Percentiles rank a stretch among this genome's conserved stretches.
Conservation (phyloP, 306 rosid species). For the Prinsepia uniflora region DNA sequence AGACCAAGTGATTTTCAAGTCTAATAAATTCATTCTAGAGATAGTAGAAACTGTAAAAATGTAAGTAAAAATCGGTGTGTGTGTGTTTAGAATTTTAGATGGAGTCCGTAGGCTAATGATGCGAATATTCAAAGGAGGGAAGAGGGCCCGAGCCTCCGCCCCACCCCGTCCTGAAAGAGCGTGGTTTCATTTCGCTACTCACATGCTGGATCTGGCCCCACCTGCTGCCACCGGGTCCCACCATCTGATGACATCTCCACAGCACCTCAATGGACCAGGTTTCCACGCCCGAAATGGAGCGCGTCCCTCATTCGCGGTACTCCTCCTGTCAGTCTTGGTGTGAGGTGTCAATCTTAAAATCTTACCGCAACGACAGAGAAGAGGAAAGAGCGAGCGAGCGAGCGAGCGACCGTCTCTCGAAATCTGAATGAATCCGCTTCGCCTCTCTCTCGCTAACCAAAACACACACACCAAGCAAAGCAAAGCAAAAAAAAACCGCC, state of each 20-base stretch:
- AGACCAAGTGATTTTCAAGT: background rate
- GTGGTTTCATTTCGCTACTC: conserved; percentile 2
- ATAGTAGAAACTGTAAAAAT: background rate
- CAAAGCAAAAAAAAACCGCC: conserved; percentile 4
- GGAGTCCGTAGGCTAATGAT: conserved; percentile 2
- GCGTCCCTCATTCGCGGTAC: conserved; percentile 8
- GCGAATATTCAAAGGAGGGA: conserved; percentile 14
- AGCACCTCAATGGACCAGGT: background rate
- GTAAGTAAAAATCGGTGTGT: background rate
- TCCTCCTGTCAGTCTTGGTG: conserved; percentile 27
- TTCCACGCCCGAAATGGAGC: background rate
- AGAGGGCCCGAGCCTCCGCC: background rate
- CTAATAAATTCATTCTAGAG: background rate
- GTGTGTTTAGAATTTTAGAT: background rate
- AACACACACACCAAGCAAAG: background rate
- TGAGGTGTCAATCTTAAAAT: conserved; percentile 34
- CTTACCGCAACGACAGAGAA: conserved; percentile 27
- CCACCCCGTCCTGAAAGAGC: background rate
- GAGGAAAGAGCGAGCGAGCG: background rate
- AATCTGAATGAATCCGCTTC: background rate
- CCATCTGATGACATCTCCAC: background rate
- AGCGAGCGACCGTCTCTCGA: background rate
- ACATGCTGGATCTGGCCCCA: conserved; percentile 4
- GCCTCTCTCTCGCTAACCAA: background rate
- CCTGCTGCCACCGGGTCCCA: background rate